Evolutionary conservation across 441 rosid genomes (phyloP), one percentile per base, ranked within the genome.

Genomic region (Erysimum pusillum): DNA sequence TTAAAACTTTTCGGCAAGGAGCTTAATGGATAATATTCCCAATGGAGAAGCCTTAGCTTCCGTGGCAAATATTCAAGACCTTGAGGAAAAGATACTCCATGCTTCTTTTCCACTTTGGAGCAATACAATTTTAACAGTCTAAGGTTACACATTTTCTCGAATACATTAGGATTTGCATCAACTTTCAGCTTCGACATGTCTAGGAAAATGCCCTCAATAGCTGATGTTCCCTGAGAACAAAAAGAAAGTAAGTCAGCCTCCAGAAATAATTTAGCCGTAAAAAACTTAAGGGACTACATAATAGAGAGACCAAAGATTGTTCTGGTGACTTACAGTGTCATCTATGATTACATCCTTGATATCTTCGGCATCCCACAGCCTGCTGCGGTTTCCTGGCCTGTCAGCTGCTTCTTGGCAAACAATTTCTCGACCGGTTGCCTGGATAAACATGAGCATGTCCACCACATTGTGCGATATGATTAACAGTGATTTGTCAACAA

Each of bases 371-470:
- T 17, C 3, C 76, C 79, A 82, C 20, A 82, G 35, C 60, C 85
- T 49, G n/a, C 76, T 82, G 14, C 81, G 62, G 7, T 45, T 10
- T 51, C 49, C 83, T 35, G 81, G 87, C 42, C 25, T 31, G 14
- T 69, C 67, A 60, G 25, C 9, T 6, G 73, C 59, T 81, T 83
- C 82, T 18, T 11, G 15, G 4, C 31, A 57, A 54, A 84, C 80
- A 3, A 81, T 72, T 0, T 83, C 69, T 72, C 57, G 36, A 32
- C 90, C 82, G 6, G 85, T 74, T 20, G 81, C 77, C 54, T 78
- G 83, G 52, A 80, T 15, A 57, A 79, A 78, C 10, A 63, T 65
- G 65, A 64, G 87, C 88, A 87, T 83, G 48, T 67, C 48, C 9
- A 85, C 10, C 61, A 3, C 2, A 7, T 49, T 38, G 1, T 20